Conservation (phyloP, 176 grass and related monocot genomes). For the Tillandsia leiboldiana region DNA sequence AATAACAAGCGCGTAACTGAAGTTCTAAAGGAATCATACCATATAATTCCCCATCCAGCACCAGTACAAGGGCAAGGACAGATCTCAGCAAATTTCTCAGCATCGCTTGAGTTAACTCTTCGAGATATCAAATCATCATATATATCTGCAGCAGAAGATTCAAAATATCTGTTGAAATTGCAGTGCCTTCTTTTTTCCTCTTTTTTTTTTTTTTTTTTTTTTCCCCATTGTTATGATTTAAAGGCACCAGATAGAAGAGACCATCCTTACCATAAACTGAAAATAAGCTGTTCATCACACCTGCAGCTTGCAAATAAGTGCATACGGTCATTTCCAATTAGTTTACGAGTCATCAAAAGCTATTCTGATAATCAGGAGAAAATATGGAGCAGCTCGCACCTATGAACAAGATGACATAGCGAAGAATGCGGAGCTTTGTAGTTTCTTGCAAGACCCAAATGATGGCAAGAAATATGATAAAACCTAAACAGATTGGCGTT, state of each 20-base stretch:
- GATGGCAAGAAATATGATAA: slow-evolving; percentile 76
- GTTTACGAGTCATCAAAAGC: background rate
- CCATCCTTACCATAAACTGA: slow-evolving; percentile 82
- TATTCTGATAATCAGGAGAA: background rate
- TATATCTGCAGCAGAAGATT: slow-evolving; percentile 49
- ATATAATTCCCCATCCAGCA: slow-evolving; percentile 81
- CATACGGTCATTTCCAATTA: slow-evolving; percentile 11
- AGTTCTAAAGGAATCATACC: slow-evolving; percentile 35
- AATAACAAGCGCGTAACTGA: slow-evolving; percentile 2
- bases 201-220: too few species aligned
- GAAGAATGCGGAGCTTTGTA: slow-evolving; percentile 57
- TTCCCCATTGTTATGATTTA: background rate
- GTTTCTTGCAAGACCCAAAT: slow-evolving; percentile 83
- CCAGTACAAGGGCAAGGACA: slow-evolving; percentile 94
- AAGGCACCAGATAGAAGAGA: slow-evolving; percentile 4
- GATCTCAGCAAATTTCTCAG: slow-evolving; percentile 97
- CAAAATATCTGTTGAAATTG: background rate
- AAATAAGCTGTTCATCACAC: slow-evolving; percentile 99
- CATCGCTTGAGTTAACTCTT: slow-evolving; percentile 93
- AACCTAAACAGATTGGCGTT: slow-evolving; percentile 42
- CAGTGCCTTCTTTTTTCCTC: background rate
- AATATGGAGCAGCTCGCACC: slow-evolving; percentile 28
- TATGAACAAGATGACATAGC: slow-evolving; percentile 95
- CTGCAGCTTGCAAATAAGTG: slow-evolving; percentile 37
- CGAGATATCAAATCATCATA: slow-evolving; percentile 96